phyloP scores from a whole-genome alignment of 371 early-diverging fungal species.

The Zopfochytrium polystomum region DNA sequence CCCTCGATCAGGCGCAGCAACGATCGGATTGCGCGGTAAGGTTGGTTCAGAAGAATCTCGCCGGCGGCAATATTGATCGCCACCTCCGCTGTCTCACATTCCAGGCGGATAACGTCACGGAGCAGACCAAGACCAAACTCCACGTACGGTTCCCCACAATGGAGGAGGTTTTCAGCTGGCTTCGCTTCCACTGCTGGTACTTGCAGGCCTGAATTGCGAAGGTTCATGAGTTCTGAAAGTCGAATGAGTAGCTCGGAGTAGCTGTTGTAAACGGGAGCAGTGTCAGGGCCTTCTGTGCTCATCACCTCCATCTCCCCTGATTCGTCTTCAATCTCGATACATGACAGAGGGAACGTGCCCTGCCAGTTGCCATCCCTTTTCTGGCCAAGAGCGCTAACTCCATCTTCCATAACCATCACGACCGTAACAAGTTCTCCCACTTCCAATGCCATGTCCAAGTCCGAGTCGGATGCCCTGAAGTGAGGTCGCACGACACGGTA shows the following conservation, averaged over 20 bases:
- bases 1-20: background rate
- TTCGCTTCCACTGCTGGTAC: background rate
- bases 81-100: slow-evolving; percentile 4
- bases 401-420: slow-evolving; percentile 9
- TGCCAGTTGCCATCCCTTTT: background rate
- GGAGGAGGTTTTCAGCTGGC: background rate
- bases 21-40: slow-evolving; percentile 1
- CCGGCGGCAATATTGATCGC: slow-evolving; percentile 10
- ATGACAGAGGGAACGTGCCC: slow-evolving; percentile 10
- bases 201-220: background rate
- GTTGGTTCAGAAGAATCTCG: slow-evolving; percentile 9
- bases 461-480: background rate
- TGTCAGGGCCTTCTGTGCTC: background rate
- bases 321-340: slow-evolving; percentile 1
- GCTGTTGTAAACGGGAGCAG: background rate
- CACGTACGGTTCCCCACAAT: slow-evolving; percentile 8
- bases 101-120: slow-evolving; percentile 1
- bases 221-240: background rate
- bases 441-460: background rate
- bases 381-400: slow-evolving; percentile 3
- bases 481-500: background rate
- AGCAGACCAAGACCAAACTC: slow-evolving; percentile 7
- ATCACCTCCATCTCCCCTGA: background rate
- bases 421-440: slow-evolving; percentile 4
- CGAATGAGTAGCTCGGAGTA: background rate